Conservation (phyloP, 2,329 filamentous ascomycete species). For the Ophiocordyceps camponoti-rufipedis region DNA sequence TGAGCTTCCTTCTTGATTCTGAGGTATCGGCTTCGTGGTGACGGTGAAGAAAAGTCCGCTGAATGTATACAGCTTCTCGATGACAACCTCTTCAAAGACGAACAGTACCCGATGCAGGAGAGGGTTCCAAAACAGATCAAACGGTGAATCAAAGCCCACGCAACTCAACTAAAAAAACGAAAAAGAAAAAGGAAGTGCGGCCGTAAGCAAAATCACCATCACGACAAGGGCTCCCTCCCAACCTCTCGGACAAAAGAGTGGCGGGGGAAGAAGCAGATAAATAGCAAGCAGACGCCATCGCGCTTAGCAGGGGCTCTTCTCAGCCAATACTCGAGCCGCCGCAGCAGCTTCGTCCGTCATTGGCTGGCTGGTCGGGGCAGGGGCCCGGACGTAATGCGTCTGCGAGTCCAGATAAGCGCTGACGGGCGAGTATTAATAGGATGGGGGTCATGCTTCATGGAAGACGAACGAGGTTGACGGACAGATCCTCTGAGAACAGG, state of each 20-base stretch:
- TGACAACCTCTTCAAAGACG: too few species aligned
- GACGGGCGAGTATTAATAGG: background rate
- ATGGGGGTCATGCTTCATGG: background rate
- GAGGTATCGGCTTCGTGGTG: too few species aligned
- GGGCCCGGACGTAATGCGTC: too few species aligned
- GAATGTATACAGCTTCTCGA: too few species aligned
- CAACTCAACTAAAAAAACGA: background rate
- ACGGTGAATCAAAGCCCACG: too few species aligned
- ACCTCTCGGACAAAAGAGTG: background rate
- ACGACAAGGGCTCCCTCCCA: background rate
- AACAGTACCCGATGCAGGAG: too few species aligned
- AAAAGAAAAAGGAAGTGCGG: constrained; percentile 5
- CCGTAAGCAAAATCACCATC: too few species aligned
- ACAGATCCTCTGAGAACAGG: too few species aligned
- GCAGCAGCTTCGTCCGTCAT: background rate
- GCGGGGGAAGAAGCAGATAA: background rate
- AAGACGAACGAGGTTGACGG: too few species aligned
- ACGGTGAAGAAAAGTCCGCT: too few species aligned
- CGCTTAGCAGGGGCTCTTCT: background rate
- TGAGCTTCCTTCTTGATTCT: background rate
- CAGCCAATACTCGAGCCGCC: background rate
- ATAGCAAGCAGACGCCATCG: background rate
- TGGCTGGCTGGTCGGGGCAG: background rate
- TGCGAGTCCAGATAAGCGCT: background rate
- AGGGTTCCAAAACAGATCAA: too few species aligned